Percentiles rank a stretch among this genome's conserved stretches.
These are phyloP conservation scores for Wickerhamomyces kurtzmanii DNA, from an alignment of 805 yeast species.

Conservation along the genomic window DNA sequence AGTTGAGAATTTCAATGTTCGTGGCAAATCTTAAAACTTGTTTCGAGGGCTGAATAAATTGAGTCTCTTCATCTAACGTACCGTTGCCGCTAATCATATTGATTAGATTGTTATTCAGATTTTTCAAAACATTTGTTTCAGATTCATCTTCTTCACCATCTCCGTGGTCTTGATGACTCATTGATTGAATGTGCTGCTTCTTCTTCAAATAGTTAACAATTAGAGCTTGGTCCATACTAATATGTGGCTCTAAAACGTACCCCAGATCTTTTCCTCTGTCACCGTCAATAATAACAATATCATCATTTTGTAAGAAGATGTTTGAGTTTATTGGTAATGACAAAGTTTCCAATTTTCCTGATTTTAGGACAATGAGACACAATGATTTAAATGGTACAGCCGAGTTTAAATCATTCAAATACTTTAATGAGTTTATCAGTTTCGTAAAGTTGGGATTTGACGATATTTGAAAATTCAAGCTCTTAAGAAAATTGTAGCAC, in stretches of 20 bases:
- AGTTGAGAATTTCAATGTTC: slow-evolving; percentile 53
- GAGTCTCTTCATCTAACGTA: slow-evolving; percentile 27
- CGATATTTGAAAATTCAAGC: slow-evolving; percentile 21
- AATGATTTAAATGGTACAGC: slow-evolving; percentile 15
- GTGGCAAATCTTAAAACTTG: slow-evolving; percentile 72
- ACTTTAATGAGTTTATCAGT: slow-evolving; percentile 11
- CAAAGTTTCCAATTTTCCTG: slow-evolving; percentile 61
- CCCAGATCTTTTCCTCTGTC: slow-evolving; percentile 79
- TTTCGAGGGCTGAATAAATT: slow-evolving; percentile 63
- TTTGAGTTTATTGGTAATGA: slow-evolving; percentile 61
- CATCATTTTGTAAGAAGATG: slow-evolving; percentile 44
- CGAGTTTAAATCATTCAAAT: slow-evolving; percentile 1
- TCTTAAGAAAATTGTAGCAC: slow-evolving; percentile 27
- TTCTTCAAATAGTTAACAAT: slow-evolving; percentile 68
- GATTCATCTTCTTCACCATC: slow-evolving; percentile 1
- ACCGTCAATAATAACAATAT: slow-evolving; percentile 72
- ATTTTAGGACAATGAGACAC: slow-evolving; percentile 43
- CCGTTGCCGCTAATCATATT: slow-evolving; percentile 12
- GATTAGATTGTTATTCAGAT: slow-evolving; percentile 2
- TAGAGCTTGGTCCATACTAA: slow-evolving; percentile 55
- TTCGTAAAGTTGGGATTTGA: slow-evolving; percentile 20
- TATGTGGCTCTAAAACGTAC: slow-evolving; percentile 56
- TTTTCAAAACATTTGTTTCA: background rate
- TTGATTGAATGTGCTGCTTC: slow-evolving; percentile 53
- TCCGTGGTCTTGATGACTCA: slow-evolving; percentile 14